Base-by-base conservation (phyloP, 148 eudicot genomes). In the Heliamphora exappendiculata region DNA sequence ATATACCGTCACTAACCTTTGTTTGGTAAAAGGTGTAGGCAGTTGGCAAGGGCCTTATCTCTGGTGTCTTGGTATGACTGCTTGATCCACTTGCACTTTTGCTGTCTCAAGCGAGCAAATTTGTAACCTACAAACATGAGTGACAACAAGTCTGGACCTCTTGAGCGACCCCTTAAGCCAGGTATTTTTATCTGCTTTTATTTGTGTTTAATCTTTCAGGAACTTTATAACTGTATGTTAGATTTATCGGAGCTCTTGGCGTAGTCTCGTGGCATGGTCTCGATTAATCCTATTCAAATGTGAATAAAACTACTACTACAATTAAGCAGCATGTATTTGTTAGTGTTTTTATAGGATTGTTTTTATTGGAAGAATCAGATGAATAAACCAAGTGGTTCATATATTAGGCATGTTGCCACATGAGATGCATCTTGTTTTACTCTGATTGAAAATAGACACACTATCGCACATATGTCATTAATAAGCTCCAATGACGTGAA, bases 141-240 rank as follows among this genome's bases (percentile, higher is more conserved):
- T 63, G 88, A 85, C 74, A 79, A 49, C 47, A 82, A 85, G 93
- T 81, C 95, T 55, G 94, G 87, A 59, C 82, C 88, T 76, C 75
- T 87, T 42, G 92, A 87, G 37, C 86, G 76, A 76, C 76, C 85
- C 70, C n/a, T 70, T 36, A 89, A 79, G 84, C 83, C 85, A 72
- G 83, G 97, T 90, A 84, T 28, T 42, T 28, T 29, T 67, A 33
- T 44, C 44, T 47, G 12, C 4, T 41, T 41, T 2, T 22, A 11
- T 19, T 36, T 14, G 22, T 77, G n/a, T 2, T 44, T 57, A 3
- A 55, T 59, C 11, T 14, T 34, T 60, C 34, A 33, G 3, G 31
- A n/a, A 19, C 12, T 33, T 57, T 29, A 33, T 37, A 26, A 28
- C 31, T 20, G 42, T 54, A 24, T n/a, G 50, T 22, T 10, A 60